Evolutionary conservation across 2,329 filamentous ascomycete species (phyloP).

Genomic region (Verticillium isaacii): DNA sequence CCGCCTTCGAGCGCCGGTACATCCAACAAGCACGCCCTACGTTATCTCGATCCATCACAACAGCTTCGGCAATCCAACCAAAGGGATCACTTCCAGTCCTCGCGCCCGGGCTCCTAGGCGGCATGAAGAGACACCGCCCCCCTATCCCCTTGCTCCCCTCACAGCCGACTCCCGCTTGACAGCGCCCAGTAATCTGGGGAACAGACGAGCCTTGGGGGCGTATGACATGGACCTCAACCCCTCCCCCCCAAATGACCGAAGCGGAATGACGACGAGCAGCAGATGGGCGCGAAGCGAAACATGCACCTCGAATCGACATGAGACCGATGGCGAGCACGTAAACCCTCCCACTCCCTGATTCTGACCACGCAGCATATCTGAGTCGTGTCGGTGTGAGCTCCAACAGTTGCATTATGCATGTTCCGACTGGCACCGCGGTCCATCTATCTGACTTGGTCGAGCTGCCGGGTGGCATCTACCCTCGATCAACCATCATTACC

Average conservation of each 20-base stretch:
- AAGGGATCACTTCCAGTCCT: conserved; percentile 6
- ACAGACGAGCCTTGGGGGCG: background rate
- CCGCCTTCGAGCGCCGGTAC: background rate
- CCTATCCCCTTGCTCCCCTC: background rate
- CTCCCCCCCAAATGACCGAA: background rate
- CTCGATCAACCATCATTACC: too few relatives aligned
- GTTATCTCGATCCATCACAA: background rate
- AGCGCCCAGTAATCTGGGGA: background rate
- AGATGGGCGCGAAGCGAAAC: conserved; percentile 3
- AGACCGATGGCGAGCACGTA: background rate
- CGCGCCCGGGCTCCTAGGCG: background rate
- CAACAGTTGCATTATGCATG: too few relatives aligned
- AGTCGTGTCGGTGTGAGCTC: too few relatives aligned
- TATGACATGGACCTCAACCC: background rate
- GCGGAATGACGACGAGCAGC: background rate
- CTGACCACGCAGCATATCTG: too few relatives aligned
- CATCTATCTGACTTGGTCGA: too few relatives aligned
- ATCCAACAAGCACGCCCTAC: background rate
- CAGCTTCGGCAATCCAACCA: conserved; percentile 2
- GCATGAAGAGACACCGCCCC: background rate
- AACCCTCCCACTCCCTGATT: too few relatives aligned
- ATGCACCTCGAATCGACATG: background rate
- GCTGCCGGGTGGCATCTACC: too few relatives aligned
- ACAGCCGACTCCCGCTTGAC: background rate
- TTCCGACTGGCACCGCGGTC: too few relatives aligned